These are phyloP conservation scores for Raddia guianensis DNA, from an alignment of 176 grass and related monocot genomes.

Conservation along the genomic window DNA sequence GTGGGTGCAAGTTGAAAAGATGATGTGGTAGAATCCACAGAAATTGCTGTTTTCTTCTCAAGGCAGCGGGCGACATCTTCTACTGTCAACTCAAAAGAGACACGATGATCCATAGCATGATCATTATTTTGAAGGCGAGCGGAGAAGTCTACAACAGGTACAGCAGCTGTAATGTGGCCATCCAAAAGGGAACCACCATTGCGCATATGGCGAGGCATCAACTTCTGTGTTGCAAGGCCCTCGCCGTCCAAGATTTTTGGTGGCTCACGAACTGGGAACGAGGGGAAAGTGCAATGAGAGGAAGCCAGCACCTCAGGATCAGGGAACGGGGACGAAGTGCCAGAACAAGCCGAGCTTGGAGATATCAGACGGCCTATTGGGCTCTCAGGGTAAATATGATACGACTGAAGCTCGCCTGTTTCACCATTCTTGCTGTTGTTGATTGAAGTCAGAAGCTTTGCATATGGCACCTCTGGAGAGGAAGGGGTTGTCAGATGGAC, in stretches of 20 bases:
- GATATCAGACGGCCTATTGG: slow-evolving; percentile 75
- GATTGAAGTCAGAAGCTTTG: slow-evolving; percentile 78
- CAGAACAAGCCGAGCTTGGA: slow-evolving; percentile 77
- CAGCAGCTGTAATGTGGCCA: slow-evolving; percentile 71
- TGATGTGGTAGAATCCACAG: slow-evolving; percentile 52
- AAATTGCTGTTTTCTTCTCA: slow-evolving; percentile 68
- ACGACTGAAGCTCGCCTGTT: slow-evolving; percentile 51
- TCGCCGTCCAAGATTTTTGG: slow-evolving; percentile 76
- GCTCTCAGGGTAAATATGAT: slow-evolving; percentile 78
- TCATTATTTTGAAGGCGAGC: slow-evolving; percentile 61
- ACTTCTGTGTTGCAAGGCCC: slow-evolving; percentile 62
- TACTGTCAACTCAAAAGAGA: slow-evolving; percentile 83
- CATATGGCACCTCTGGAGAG: slow-evolving; percentile 97
- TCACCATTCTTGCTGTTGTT: slow-evolving; percentile 60
- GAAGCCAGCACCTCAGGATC: slow-evolving; percentile 55
- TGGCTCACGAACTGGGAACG: slow-evolving; percentile 59
- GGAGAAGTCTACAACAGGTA: slow-evolving; percentile 60
- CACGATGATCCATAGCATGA: slow-evolving; percentile 78
- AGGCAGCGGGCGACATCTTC: slow-evolving; percentile 88
- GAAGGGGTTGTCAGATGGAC: slow-evolving; percentile 91
- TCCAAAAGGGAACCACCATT: slow-evolving; percentile 77
- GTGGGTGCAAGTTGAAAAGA: slow-evolving; percentile 49
- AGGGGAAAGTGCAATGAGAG: slow-evolving; percentile 36
- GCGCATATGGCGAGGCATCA: slow-evolving; percentile 68
- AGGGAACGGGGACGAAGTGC: slow-evolving; percentile 70